phyloP scores from a whole-genome alignment of 768 basidiomycete genomes.

The Cytidiella melzeri region DNA sequence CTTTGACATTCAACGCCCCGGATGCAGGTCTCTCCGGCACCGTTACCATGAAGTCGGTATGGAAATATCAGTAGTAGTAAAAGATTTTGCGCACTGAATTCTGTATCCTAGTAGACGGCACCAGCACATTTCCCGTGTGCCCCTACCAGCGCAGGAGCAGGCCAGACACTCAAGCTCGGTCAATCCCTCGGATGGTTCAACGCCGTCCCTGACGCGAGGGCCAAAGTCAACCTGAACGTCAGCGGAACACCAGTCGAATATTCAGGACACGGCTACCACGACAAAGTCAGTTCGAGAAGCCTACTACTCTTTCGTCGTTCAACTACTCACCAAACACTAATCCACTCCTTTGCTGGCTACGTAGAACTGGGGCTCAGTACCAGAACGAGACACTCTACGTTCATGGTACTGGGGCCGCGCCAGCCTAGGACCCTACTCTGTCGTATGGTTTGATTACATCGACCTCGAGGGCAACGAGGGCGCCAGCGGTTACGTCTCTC shows the following conservation, averaged over 20 bases:
- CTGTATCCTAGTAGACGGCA: neutral
- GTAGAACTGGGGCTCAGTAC: slow-evolving; percentile 10
- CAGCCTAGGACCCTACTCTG: slow-evolving; percentile 7
- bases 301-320: neutral
- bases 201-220: slow-evolving; percentile 10
- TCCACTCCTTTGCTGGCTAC: neutral
- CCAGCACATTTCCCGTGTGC: slow-evolving; percentile 12
- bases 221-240: slow-evolving; percentile 4
- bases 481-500: slow-evolving; percentile 7
- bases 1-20: slow-evolving; percentile 5
- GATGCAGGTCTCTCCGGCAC: slow-evolving; percentile 5
- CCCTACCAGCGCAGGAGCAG: neutral
- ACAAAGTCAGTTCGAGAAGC: slow-evolving; percentile 5
- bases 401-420: slow-evolving; percentile 14
- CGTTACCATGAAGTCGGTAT: slow-evolving; percentile 5
- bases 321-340: neutral
- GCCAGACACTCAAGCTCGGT: slow-evolving; percentile 1
- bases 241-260: slow-evolving; percentile 8
- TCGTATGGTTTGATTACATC: slow-evolving; percentile 13
- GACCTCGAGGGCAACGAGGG: slow-evolving; percentile 7
- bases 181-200: slow-evolving; percentile 9
- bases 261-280: slow-evolving; percentile 12
- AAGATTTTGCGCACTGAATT: neutral
- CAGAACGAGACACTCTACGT: neutral
- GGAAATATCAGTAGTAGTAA: neutral